phyloP scores from a whole-genome alignment of 1,284 basidiomycete species.

The Prillingera fragicola region DNA sequence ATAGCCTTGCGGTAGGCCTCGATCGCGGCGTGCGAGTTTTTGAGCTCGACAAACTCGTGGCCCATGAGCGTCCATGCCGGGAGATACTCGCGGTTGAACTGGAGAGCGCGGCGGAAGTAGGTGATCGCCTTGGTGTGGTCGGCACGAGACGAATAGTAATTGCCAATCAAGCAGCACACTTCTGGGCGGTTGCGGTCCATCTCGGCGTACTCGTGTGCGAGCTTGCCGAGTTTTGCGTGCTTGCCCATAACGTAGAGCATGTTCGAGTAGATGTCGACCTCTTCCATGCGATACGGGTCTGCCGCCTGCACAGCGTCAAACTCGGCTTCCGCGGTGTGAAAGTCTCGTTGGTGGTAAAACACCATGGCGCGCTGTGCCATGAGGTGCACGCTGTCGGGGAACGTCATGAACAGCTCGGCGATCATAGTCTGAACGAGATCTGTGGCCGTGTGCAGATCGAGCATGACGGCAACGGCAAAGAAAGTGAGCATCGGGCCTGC shows the following conservation, averaged over 20 bases:
- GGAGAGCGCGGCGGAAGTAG: slow-evolving; percentile 89
- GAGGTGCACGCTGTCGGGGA: slow-evolving; percentile 78
- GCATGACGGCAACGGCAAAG: slow-evolving; percentile 83
- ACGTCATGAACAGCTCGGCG: slow-evolving; percentile 70
- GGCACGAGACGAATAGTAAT: slow-evolving; percentile 86
- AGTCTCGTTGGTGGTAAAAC: slow-evolving; percentile 91
- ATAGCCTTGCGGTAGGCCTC: slow-evolving; percentile 95
- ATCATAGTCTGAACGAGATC: slow-evolving; percentile 68
- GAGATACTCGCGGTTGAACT: slow-evolving; percentile 88
- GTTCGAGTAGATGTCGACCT: slow-evolving; percentile 94
- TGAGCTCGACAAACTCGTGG: slow-evolving; percentile 97
- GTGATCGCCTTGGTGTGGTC: slow-evolving; percentile 95
- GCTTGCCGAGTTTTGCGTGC: slow-evolving; percentile 75
- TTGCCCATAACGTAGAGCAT: slow-evolving; percentile 94
- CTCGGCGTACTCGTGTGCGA: slow-evolving; percentile 85
- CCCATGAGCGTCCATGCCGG: slow-evolving; percentile 99
- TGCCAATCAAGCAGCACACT: slow-evolving; percentile 91
- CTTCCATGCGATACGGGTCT: slow-evolving; percentile 88
- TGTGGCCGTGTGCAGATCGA: slow-evolving; percentile 83
- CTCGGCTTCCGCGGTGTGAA: slow-evolving; percentile 70
- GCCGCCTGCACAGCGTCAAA: slow-evolving; percentile 73
- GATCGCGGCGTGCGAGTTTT: slow-evolving; percentile 97
- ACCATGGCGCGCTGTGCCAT: slow-evolving; percentile 78
- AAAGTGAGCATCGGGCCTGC: slow-evolving; percentile 51
- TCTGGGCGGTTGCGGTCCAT: slow-evolving; percentile 87